These are phyloP conservation scores for Citropsis articulata DNA, from an alignment of 345 rosid genomes.

Conservation along the genomic window DNA sequence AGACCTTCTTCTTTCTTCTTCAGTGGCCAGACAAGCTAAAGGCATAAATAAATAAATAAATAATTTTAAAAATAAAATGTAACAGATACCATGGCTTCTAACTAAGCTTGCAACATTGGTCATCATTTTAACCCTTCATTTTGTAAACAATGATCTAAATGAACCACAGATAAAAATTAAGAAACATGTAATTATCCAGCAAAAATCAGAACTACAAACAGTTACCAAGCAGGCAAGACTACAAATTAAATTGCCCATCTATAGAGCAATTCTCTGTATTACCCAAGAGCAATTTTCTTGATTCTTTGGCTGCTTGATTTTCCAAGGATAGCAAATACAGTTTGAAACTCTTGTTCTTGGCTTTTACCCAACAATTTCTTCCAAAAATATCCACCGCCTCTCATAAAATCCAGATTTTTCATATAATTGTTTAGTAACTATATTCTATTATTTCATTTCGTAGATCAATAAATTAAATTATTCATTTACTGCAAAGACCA, in stretches of 20 bases:
- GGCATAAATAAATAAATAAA: neutral
- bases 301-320: neutral
- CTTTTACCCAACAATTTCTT: neutral
- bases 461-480: neutral
- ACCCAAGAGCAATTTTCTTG: neutral
- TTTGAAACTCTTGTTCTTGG: neutral
- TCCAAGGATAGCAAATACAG: neutral
- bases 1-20: neutral
- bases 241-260: neutral
- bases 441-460: too few species aligned
- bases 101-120: neutral
- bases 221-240: neutral
- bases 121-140: too few species aligned
- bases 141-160: too few species aligned
- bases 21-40: neutral
- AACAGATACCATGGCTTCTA: neutral
- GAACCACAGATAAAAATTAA: neutral
- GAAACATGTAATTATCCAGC: neutral
- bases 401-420: neutral
- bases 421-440: too few species aligned
- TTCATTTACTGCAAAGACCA: neutral
- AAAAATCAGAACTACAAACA: neutral
- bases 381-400: neutral
- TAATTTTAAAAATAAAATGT: neutral
- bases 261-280: neutral